Evolutionary conservation across 768 basidiomycete species (phyloP).

Genomic region (Fomitopsis serialis): DNA sequence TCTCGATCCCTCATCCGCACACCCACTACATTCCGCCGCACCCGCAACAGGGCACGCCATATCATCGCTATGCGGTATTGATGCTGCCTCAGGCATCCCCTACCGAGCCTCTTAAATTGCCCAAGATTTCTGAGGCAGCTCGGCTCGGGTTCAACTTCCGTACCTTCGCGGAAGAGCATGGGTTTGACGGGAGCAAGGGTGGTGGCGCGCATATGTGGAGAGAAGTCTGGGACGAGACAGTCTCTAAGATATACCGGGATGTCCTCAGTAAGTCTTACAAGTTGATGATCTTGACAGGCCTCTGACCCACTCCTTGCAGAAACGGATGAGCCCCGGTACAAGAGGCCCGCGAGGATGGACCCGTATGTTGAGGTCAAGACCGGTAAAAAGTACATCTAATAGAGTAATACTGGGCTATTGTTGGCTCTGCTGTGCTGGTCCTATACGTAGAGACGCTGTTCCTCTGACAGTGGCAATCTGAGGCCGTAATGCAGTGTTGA

Average conservation of each 20-base stretch:
- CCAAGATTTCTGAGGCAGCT: slow-evolving; percentile 18
- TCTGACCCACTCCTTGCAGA: slow-evolving; percentile 22
- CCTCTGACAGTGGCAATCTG: neutral
- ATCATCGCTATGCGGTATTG: slow-evolving; percentile 84
- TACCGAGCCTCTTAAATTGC: slow-evolving; percentile 21
- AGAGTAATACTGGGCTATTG: slow-evolving; percentile 8
- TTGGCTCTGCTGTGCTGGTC: neutral
- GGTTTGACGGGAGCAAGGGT: slow-evolving; percentile 46
- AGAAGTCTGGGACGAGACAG: slow-evolving; percentile 64
- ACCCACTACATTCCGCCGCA: slow-evolving; percentile 87
- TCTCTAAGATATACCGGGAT: slow-evolving; percentile 60
- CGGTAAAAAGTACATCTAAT: slow-evolving; percentile 36
- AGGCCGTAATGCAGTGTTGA: neutral
- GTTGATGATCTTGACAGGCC: slow-evolving; percentile 1
- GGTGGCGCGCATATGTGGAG: slow-evolving; percentile 85
- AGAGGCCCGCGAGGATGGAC: slow-evolving; percentile 46
- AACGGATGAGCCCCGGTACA: slow-evolving; percentile 51
- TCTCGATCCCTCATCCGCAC: slow-evolving; percentile 43
- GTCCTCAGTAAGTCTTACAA: slow-evolving; percentile 54
- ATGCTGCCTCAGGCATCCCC: slow-evolving; percentile 63
- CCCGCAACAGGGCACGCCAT: slow-evolving; percentile 82
- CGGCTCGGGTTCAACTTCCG: slow-evolving; percentile 65
- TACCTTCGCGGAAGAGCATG: slow-evolving; percentile 51
- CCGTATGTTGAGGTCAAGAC: slow-evolving; percentile 50
- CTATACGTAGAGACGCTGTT: neutral